Evolutionary conservation across 169 alveolate genomes (phyloP).

Genomic region (Condylostoma magnum): DNA sequence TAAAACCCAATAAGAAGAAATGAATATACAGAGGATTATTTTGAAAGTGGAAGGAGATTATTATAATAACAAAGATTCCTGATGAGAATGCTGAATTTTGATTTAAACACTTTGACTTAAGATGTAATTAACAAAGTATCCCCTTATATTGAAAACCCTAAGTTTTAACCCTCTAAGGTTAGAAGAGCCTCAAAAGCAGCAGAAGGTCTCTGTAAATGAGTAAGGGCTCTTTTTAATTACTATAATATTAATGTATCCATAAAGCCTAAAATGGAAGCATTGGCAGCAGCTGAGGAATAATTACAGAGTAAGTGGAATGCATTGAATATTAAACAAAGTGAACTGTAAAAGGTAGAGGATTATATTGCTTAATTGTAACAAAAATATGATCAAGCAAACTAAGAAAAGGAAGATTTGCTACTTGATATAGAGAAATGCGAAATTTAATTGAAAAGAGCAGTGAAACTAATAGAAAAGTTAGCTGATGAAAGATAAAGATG

Average conservation of each 20-base stretch:
- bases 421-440: conserved; percentile 34
- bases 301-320: conserved; percentile 5
- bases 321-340: conserved; percentile 27
- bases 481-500: conserved; percentile 57
- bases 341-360: conserved; percentile 44
- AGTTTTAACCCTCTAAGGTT: conserved; percentile 80
- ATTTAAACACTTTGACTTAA: no score
- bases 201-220: conserved; percentile 61
- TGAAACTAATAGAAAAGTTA: conserved; percentile 54
- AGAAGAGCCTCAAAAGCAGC: conserved; percentile 82
- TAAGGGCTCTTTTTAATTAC: conserved; percentile 37
- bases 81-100: neutral
- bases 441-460: conserved; percentile 50
- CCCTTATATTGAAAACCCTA: conserved; percentile 70
- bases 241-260: conserved; percentile 43
- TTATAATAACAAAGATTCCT: neutral
- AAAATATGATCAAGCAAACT: conserved; percentile 31
- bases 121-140: conserved; percentile 56
- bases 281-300: conserved; percentile 49
- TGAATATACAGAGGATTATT: conserved; percentile 74
- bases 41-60: conserved; percentile 64
- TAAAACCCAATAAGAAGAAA: conserved; percentile 69
- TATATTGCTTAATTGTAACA: conserved; percentile 40
- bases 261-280: conserved; percentile 48
- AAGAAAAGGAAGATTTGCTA: conserved; percentile 53